phyloP scores from a whole-genome alignment of 139 green algal genomes.

The Coelastrella sp. region DNA sequence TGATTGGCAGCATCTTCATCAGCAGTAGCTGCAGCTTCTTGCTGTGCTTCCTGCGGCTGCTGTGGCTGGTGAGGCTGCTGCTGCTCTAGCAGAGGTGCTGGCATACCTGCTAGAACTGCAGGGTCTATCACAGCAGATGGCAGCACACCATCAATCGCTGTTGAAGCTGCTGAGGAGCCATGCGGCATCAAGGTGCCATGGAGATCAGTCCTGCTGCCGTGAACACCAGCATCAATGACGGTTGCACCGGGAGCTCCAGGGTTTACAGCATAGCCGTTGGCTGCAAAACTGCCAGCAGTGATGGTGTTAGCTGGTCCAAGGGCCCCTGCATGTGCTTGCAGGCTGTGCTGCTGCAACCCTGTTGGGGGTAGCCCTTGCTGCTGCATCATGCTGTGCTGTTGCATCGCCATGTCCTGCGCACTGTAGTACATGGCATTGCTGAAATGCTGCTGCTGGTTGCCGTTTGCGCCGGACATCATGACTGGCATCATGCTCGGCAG shows the following conservation, averaged over 20 bases:
- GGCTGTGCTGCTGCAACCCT: slow-evolving; percentile 2
- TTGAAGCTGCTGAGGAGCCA: neutral
- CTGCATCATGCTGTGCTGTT: slow-evolving; percentile 12
- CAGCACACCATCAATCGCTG: neutral
- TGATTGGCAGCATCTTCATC: neutral
- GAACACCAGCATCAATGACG: too few species aligned
- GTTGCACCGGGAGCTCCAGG: too few species aligned
- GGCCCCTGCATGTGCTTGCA: neutral
- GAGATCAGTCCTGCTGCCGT: neutral
- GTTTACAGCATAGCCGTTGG: neutral
- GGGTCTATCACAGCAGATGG: neutral
- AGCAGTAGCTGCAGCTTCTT: neutral
- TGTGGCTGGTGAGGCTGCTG: neutral
- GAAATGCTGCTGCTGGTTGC: slow-evolving; percentile 17
- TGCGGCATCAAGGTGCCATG: neutral
- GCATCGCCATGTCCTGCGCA: slow-evolving; percentile 20
- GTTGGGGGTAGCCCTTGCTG: neutral
- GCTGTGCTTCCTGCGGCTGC: neutral
- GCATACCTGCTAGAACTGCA: slow-evolving; percentile 11
- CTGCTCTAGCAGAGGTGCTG: neutral
- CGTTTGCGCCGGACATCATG: neutral
- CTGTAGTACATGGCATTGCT: neutral
- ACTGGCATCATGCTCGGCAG: slow-evolving; percentile 15
- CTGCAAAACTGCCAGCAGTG: too few species aligned
- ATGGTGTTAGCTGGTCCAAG: too few species aligned